Conservation (phyloP, 768 basidiomycete species). For the Mycena rosella region DNA sequence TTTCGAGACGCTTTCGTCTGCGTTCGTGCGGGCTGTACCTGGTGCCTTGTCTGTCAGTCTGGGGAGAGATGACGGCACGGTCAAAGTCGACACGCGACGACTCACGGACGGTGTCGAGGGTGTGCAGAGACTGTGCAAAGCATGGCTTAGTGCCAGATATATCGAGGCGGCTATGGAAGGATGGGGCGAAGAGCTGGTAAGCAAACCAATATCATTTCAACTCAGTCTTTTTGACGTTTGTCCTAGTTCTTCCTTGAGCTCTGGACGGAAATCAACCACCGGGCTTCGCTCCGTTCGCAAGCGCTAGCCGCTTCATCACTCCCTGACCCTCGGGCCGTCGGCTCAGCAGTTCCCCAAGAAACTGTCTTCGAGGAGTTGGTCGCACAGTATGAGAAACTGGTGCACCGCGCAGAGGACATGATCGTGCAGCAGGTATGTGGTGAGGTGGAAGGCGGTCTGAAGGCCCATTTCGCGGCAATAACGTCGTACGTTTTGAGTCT, state of each 20-base stretch:
- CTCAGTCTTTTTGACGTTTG: conserved; percentile 2
- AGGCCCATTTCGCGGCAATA: conserved; percentile 74
- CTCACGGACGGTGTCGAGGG: conserved; percentile 90
- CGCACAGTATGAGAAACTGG: conserved; percentile 70
- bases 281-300: conserved; percentile 67
- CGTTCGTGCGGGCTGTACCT: conserved; percentile 91
- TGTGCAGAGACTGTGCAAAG: conserved; percentile 86
- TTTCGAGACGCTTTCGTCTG: conserved; percentile 91
- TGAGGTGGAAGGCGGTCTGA: conserved; percentile 85
- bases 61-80: conserved; percentile 55
- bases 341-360: conserved; percentile 58
- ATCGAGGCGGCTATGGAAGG: conserved; percentile 74
- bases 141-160: conserved; percentile 84
- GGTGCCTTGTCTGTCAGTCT: conserved; percentile 83
- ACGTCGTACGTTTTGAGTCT: conserved; percentile 50
- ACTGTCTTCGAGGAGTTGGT: conserved; percentile 87
- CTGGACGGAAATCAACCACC: conserved; percentile 82
- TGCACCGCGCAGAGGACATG: conserved; percentile 87
- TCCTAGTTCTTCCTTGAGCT: conserved; percentile 92
- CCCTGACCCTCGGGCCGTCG: conserved; percentile 56
- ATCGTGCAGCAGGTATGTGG: conserved; percentile 84
- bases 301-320: conserved; percentile 63
- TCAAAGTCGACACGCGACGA: conserved; percentile 67
- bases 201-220: conserved; percentile 39
- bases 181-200: conserved; percentile 94